These are phyloP conservation scores for Ascochyta lentis DNA, from an alignment of 2,329 filamentous ascomycete genomes.

Conservation along the genomic window DNA sequence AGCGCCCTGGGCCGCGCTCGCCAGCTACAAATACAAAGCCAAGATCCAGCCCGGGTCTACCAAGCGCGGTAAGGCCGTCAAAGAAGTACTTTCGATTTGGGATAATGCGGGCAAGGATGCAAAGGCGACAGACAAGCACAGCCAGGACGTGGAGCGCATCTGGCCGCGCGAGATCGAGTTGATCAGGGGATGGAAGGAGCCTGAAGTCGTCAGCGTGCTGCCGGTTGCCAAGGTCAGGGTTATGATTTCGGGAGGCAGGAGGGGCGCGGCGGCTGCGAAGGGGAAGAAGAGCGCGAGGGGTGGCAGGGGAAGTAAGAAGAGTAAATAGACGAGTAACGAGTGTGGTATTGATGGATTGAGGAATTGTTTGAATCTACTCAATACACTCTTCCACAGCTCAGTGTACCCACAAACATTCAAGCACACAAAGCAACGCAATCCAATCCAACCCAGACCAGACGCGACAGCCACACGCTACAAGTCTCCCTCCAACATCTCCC, in stretches of 20 bases:
- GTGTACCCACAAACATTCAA: too few species aligned
- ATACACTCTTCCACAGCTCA: too few species aligned
- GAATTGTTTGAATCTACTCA: too few species aligned
- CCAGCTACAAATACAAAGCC: slow-evolving; percentile 87
- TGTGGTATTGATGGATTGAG: neutral
- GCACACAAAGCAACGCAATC: too few species aligned
- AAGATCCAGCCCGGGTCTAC: slow-evolving; percentile 89
- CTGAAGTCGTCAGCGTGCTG: slow-evolving; percentile 80
- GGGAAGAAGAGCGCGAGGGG: slow-evolving; percentile 37
- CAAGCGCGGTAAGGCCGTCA: slow-evolving; percentile 95
- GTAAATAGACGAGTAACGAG: neutral
- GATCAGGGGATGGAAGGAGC: slow-evolving; percentile 78
- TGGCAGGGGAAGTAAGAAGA: slow-evolving; percentile 43
- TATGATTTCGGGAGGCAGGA: slow-evolving; percentile 64
- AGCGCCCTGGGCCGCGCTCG: slow-evolving; percentile 68
- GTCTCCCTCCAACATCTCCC: too few species aligned
- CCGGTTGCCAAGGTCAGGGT: slow-evolving; percentile 82
- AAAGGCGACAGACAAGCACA: slow-evolving; percentile 53
- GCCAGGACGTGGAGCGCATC: slow-evolving; percentile 71
- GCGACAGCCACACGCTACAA: too few species aligned
- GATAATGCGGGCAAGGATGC: slow-evolving; percentile 65
- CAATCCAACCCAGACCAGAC: too few species aligned
- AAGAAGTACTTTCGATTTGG: slow-evolving; percentile 88
- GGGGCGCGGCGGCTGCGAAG: slow-evolving; percentile 39
- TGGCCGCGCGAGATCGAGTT: slow-evolving; percentile 88